phyloP scores from a whole-genome alignment of 345 rosid genomes.

The Citrus reticulata region DNA sequence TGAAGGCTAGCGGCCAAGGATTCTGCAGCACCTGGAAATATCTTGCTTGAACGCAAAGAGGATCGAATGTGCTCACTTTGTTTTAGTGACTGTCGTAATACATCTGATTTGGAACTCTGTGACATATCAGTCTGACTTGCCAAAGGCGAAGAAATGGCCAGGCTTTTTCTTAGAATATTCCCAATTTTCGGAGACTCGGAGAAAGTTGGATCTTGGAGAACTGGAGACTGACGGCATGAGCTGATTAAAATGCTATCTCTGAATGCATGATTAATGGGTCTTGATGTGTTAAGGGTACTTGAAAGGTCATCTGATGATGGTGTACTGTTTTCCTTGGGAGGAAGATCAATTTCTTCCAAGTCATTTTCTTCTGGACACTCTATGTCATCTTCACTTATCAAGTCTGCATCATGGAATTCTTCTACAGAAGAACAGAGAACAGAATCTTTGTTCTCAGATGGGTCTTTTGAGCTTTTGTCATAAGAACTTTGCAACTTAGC shows the following conservation, averaged over 20 bases:
- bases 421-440: constrained; percentile 52
- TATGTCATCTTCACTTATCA: constrained; percentile 56
- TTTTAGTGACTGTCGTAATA: constrained; percentile 29
- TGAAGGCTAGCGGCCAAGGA: constrained; percentile 92
- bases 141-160: constrained; percentile 42
- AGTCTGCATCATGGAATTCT: constrained; percentile 63
- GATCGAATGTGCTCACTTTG: constrained; percentile 59
- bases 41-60: constrained; percentile 73
- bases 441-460: constrained; percentile 45
- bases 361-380: constrained; percentile 43
- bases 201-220: constrained; percentile 70
- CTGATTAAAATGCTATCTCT: constrained; percentile 56
- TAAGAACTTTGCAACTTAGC: constrained; percentile 49
- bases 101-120: constrained; percentile 36
- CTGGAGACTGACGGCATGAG: constrained; percentile 46
- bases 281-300: constrained; percentile 21
- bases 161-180: constrained; percentile 61
- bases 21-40: constrained; percentile 65
- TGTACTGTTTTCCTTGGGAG: constrained; percentile 25
- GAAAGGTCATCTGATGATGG: constrained; percentile 22
- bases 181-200: constrained; percentile 91
- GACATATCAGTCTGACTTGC: constrained; percentile 46
- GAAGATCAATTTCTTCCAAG: constrained; percentile 44
- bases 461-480: constrained; percentile 40
- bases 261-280: constrained; percentile 29